Evolutionary conservation across 2,329 filamentous ascomycete genomes (phyloP).

Genomic region (Arthroderma uncinatum): DNA sequence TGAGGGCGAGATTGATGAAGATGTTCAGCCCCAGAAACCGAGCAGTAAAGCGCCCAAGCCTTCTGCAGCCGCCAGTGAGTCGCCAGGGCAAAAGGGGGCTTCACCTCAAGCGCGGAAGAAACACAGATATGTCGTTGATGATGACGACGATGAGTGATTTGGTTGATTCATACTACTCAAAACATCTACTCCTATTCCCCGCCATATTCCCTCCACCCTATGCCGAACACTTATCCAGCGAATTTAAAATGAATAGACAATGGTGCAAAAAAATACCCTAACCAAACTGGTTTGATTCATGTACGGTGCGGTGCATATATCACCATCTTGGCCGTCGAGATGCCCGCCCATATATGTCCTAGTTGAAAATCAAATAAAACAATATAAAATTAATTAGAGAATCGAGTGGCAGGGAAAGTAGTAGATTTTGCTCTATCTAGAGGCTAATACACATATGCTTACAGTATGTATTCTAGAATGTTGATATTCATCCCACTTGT

Average conservation of each 20-base stretch:
- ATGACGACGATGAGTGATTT: slow-evolving; percentile 36
- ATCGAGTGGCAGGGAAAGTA: neutral
- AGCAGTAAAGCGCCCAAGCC: slow-evolving; percentile 4
- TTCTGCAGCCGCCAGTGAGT: slow-evolving; percentile 7
- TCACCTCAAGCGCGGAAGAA: slow-evolving; percentile 35
- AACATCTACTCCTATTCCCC: neutral
- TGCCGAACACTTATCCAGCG: neutral
- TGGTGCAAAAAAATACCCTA: neutral
- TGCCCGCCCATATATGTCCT: neutral
- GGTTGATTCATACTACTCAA: too few species aligned
- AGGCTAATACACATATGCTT: too few species aligned
- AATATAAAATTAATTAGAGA: neutral
- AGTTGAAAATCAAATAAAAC: slow-evolving; percentile 2
- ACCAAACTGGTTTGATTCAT: neutral
- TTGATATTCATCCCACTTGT: too few species aligned
- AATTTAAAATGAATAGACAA: neutral
- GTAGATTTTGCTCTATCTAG: too few species aligned
- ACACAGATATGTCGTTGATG: slow-evolving; percentile 38
- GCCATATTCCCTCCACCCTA: neutral
- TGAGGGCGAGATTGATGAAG: slow-evolving; percentile 33
- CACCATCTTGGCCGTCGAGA: too few species aligned
- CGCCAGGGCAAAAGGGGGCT: slow-evolving; percentile 18
- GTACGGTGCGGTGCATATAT: too few species aligned
- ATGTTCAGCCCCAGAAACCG: slow-evolving; percentile 21
- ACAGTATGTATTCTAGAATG: too few species aligned